Conservation (phyloP, 2,329 filamentous ascomycete species). For the Apiospora saccharicola region DNA sequence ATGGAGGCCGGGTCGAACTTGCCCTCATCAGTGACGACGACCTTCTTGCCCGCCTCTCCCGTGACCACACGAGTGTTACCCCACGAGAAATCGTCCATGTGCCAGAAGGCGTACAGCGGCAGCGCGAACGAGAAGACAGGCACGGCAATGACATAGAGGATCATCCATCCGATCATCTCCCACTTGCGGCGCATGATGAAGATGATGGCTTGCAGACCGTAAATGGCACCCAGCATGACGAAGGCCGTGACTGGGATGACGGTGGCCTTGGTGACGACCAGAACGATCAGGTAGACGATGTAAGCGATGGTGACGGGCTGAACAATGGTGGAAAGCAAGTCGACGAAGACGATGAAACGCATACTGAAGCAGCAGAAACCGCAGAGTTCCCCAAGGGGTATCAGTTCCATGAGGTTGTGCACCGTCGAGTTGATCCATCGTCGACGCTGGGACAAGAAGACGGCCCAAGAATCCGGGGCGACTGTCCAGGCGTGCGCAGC, state of each 20-base stretch:
- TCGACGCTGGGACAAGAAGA: conserved; percentile 97
- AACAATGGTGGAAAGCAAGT: conserved; percentile 89
- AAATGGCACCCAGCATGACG: conserved; percentile 91
- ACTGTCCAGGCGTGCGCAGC: conserved; percentile 95
- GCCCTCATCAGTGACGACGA: conserved; percentile 95
- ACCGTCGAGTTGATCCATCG: conserved; percentile 99
- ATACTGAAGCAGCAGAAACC: conserved; percentile 99
- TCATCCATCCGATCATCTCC: conserved; percentile 99
- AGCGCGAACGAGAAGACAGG: conserved; percentile 91
- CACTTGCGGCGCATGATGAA: conserved; percentile 97
- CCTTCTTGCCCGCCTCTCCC: conserved; percentile 89
- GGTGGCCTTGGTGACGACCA: conserved; percentile 66
- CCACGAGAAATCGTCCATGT: conserved; percentile 99
- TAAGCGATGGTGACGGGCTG: conserved; percentile 92
- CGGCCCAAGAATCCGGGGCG: conserved; percentile 89
- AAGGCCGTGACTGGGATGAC: conserved; percentile 86
- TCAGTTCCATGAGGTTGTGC: conserved; percentile 95
- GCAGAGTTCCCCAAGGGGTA: conserved; percentile 91
- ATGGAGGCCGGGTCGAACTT: conserved; percentile 95
- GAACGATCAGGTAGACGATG: conserved; percentile 86
- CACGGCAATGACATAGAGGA: conserved; percentile 90
- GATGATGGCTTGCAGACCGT: conserved; percentile 95
- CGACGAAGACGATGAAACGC: conserved; percentile 96
- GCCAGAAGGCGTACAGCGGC: conserved; percentile 95
- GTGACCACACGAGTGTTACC: conserved; percentile 98